Base-by-base conservation (phyloP, 2,329 filamentous ascomycete species). In the Penicillium freii region DNA sequence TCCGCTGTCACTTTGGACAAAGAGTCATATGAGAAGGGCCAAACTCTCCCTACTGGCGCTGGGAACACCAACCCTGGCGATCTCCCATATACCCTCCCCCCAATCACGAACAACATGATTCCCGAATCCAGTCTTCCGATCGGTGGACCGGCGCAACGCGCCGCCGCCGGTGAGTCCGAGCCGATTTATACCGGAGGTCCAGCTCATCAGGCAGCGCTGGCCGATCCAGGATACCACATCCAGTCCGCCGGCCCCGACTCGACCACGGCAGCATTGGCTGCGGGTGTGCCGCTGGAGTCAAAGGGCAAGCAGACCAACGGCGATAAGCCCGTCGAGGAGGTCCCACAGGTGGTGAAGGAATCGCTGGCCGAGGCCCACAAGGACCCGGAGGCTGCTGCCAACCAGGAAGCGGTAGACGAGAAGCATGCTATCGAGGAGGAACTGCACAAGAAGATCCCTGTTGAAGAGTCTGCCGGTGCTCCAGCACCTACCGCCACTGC, bases 61-160 rank as follows among this genome's bases (percentile, higher is more conserved):
- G 69, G 78, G n/a, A 71, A 74, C 42, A 54, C 58, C 6, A 36
- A 47, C 27, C 47, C 57, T 19, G 54, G 42, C 10, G 72, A 76
- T 31, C 73, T 70, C 77, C 64, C 66, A 63, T 77, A 81, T 48
- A 75, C 80, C 55, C 71, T 87, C 36, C 84, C 85, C 31, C 79
- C 81, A 10, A 75, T 87, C 56, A 79, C 82, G 45, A 82, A 80
- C 60, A 87, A 81, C 74, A 79, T 90, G 72, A 92, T 94, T 62
- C 91, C 91, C 19, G 91, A 95, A 77, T 93, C 90, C 8, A 90
- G 88, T 73, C 81, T 94, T 62, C 89, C 90, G 13, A 87, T 92
- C 73, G 82, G 81, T 42, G 69, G 69, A 39, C 70, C 68, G 3
- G 66, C 70, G 21, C 65, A 68, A 48, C 73, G 72, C 53, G 68